Evolutionary conservation across 2,329 filamentous ascomycete genomes (phyloP), one percentile per base, ranked within the genome.

Genomic region (Colletotrichum limetticola): DNA sequence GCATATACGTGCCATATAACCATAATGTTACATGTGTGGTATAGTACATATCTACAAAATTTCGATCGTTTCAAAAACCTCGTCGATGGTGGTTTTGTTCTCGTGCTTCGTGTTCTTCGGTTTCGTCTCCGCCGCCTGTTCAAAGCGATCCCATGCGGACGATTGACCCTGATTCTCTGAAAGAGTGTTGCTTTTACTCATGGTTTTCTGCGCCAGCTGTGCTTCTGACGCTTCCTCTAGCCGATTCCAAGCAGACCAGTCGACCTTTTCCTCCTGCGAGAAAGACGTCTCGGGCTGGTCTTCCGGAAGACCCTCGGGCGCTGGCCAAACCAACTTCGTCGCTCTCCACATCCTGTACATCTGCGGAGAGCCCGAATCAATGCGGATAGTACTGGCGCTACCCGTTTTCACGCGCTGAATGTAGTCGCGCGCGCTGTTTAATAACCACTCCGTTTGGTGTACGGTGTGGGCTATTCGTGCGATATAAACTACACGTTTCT

Each of bases 31-130:
- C 16, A 46, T 22, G 28, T 57, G 52, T 57, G 52, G 52, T 65
- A 65, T 65, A 56, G n/a, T 63, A 55, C 61, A 64, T 55, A 64
- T 26, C 6, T 64, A 64, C 61, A 60, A 3, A 19, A 26, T 55
- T 16, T 11, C n/a, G 1, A 14, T 16, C n/a, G 30, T 42, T 30
- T 64, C 49, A 28, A 16, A 30, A 28, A 35, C 61, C n/a, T 55
- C 49, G n/a, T n/a, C 14, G 12, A 22, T 11, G 37, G 37, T 42
- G 37, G 37, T 42, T 64, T 49, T 49, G 19, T 8, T 49, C 4
- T 49, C 19, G 19, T 22, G 19, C 42, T 49, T 42, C 14, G 11
- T n/a, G 24, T 35, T 22, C 1, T 16, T 37, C 14, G 61, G 22
- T 1, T 35, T 64, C 14, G 14, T 55, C 22, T 22, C 24, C 61